Evolutionary conservation across 768 basidiomycete species (phyloP).

Genomic region (Amanita rubescens): DNA sequence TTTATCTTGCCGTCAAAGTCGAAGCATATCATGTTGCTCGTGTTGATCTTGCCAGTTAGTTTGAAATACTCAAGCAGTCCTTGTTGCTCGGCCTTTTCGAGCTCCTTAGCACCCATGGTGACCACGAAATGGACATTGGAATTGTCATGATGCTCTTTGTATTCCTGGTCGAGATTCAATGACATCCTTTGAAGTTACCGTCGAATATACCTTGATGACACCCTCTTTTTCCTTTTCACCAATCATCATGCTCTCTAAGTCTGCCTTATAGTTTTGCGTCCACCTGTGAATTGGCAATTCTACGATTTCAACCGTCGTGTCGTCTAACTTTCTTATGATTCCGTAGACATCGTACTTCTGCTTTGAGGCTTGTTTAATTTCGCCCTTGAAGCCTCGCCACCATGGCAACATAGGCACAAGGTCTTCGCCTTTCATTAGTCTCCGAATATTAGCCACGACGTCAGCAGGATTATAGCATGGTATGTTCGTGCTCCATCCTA

Average conservation of each 20-base stretch:
- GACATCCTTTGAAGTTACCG: background rate
- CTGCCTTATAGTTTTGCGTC: slow-evolving; percentile 90
- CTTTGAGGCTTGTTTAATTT: slow-evolving; percentile 72
- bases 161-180: slow-evolving; percentile 56
- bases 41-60: slow-evolving; percentile 74
- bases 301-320: slow-evolving; percentile 89
- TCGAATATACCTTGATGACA: slow-evolving; percentile 58
- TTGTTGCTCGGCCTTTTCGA: slow-evolving; percentile 84
- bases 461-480: slow-evolving; percentile 92
- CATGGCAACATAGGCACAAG: slow-evolving; percentile 85
- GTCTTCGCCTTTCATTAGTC: slow-evolving; percentile 82
- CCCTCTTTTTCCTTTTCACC: slow-evolving; percentile 74
- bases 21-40: slow-evolving; percentile 98
- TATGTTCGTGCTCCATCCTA: slow-evolving; percentile 92
- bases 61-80: slow-evolving; percentile 92
- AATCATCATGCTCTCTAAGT: slow-evolving; percentile 77
- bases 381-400: slow-evolving; percentile 94
- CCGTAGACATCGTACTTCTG: slow-evolving; percentile 85
- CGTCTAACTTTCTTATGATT: slow-evolving; percentile 64
- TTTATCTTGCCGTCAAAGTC: slow-evolving; percentile 95
- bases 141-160: slow-evolving; percentile 95
- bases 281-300: slow-evolving; percentile 94
- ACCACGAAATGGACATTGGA: slow-evolving; percentile 85
- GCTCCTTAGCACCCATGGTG: slow-evolving; percentile 69
- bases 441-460: slow-evolving; percentile 80